These are phyloP conservation scores for Vitis riparia DNA, from an alignment of 164 flowering plant species.

Conservation along the genomic window DNA sequence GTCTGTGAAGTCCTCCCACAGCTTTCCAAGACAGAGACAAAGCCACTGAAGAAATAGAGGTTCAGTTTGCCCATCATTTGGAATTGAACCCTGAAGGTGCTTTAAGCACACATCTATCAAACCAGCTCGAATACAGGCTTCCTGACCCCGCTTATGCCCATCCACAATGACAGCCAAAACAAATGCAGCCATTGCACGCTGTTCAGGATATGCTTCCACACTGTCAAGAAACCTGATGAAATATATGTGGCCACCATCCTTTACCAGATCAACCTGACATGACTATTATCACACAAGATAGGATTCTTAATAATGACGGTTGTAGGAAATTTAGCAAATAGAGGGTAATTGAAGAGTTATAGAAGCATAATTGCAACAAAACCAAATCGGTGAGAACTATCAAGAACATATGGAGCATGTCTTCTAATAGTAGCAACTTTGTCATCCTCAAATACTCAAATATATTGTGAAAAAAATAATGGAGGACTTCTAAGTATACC, in stretches of 20 bases:
- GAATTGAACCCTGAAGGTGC: slow-evolving; percentile 66
- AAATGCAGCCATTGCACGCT: slow-evolving; percentile 99
- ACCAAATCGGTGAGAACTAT: neutral
- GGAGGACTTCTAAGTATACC: slow-evolving; percentile 36
- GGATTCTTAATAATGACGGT: neutral
- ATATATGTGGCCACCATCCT: slow-evolving; percentile 95
- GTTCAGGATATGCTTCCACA: slow-evolving; percentile 90
- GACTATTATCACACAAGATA: slow-evolving; percentile 53
- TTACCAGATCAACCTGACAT: slow-evolving; percentile 97
- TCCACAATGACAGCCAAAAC: slow-evolving; percentile 95
- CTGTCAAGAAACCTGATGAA: slow-evolving; percentile 93
- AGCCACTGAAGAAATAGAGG: slow-evolving; percentile 95
- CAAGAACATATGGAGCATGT: neutral
- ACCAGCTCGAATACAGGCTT: slow-evolving; percentile 81
- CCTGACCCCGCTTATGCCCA: slow-evolving; percentile 89
- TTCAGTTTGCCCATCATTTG: slow-evolving; percentile 70
- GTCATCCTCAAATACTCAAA: neutral
- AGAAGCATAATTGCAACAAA: too few species aligned
- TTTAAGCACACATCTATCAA: slow-evolving; percentile 77
- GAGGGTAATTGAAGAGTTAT: neutral
- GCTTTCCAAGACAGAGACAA: slow-evolving; percentile 90
- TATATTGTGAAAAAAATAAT: neutral
- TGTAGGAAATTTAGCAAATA: neutral
- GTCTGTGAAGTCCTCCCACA: slow-evolving; percentile 91
- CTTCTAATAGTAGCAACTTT: too few species aligned